These are phyloP conservation scores for Rheum nobile DNA, from an alignment of 148 eudicot species.

Conservation along the genomic window DNA sequence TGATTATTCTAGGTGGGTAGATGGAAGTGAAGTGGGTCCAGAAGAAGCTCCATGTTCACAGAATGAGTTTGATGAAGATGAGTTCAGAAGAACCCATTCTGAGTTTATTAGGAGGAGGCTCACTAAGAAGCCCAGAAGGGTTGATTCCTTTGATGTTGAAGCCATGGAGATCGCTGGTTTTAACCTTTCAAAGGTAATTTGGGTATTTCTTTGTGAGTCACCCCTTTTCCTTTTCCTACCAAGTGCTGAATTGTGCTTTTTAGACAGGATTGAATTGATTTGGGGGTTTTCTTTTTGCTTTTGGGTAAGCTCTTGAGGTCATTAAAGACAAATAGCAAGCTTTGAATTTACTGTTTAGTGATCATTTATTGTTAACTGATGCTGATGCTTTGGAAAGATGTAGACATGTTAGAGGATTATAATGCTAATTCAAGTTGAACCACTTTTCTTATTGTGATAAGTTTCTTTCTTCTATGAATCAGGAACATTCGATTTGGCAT, in stretches of 20 bases:
- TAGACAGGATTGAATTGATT: not conserved
- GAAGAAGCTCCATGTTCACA: constrained; percentile 41
- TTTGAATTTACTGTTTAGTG: not conserved
- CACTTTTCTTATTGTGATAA: not conserved
- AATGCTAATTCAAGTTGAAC: not conserved
- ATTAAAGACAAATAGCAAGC: not conserved
- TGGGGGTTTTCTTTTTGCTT: not conserved
- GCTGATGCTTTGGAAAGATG: not conserved
- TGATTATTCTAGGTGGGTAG: constrained; percentile 66
- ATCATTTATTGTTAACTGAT: not conserved
- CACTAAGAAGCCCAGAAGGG: constrained; percentile 68
- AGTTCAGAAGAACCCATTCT: constrained; percentile 19
- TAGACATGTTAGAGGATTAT: not conserved
- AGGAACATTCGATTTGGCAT: constrained; percentile 60
- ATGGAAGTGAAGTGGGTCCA: constrained; percentile 83
- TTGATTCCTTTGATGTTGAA: constrained; percentile 92
- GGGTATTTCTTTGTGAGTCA: not conserved
- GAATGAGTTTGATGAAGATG: constrained; percentile 32
- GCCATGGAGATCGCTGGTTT: constrained; percentile 78
- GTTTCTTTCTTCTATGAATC: constrained; percentile 17
- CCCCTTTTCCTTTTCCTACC: too few species aligned
- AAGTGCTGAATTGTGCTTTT: too few species aligned
- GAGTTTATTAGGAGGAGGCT: constrained; percentile 70
- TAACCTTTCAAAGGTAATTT: constrained; percentile 54
- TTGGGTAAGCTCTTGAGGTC: not conserved